phyloP scores from a whole-genome alignment of 495 filamentous ascomycete species.

The Xylaria palmicola region DNA sequence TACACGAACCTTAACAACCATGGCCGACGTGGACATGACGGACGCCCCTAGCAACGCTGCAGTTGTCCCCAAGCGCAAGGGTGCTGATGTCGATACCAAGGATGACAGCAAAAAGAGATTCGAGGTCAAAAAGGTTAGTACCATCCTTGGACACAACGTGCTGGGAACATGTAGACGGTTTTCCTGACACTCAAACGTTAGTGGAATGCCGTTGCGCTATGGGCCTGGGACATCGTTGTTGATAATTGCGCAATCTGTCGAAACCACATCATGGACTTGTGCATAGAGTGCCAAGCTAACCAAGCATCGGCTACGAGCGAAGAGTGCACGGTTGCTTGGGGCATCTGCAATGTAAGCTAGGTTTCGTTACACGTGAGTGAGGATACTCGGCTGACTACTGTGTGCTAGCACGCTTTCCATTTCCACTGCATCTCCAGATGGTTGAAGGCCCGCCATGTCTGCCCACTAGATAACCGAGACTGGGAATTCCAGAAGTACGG shows the following conservation, averaged over 20 bases:
- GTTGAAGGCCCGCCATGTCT: constrained; percentile 99
- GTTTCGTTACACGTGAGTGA: neutral
- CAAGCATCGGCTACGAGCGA: constrained; percentile 96
- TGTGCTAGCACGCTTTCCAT: constrained; percentile 91
- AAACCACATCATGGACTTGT: constrained; percentile 99
- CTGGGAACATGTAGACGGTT: neutral
- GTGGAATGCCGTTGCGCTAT: constrained; percentile 99
- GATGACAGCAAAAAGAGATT: constrained; percentile 84
- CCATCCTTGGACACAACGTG: neutral
- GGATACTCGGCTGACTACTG: constrained; percentile 20
- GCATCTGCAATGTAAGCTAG: constrained; percentile 89
- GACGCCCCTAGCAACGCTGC: constrained; percentile 64
- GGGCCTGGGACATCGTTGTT: constrained; percentile 99
- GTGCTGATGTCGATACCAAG: constrained; percentile 53
- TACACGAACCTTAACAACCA: constrained; percentile 39
- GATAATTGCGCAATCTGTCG: constrained; percentile 99
- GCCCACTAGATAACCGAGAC: constrained; percentile 95
- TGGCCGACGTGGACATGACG: constrained; percentile 98
- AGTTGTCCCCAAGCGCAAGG: constrained; percentile 49
- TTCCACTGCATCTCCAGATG: constrained; percentile 99
- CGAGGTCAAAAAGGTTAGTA: constrained; percentile 92
- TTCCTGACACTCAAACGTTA: constrained; percentile 38
- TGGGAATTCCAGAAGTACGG: constrained; percentile 99
- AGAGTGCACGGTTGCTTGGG: constrained; percentile 98
- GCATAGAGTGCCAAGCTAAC: constrained; percentile 99